These are phyloP conservation scores for Suillus placidus DNA, from an alignment of 768 basidiomycete genomes.

Conservation along the genomic window DNA sequence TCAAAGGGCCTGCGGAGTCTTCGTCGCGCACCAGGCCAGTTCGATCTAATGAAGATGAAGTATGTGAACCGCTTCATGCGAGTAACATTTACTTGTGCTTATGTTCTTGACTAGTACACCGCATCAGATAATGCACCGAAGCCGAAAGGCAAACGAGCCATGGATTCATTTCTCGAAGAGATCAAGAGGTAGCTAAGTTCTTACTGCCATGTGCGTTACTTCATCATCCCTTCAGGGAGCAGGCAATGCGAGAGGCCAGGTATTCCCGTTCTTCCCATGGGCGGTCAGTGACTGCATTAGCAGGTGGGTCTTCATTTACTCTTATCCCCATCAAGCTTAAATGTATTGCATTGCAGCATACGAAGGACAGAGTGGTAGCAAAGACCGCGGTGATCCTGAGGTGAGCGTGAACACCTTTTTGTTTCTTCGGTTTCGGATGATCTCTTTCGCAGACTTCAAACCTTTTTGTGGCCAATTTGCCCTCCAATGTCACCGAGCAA, in stretches of 20 bases:
- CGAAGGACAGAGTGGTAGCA: constrained; percentile 88
- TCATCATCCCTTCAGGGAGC: constrained; percentile 63
- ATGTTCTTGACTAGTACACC: constrained; percentile 44
- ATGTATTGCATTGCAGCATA: constrained; percentile 54
- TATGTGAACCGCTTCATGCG: constrained; percentile 23
- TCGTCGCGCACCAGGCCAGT: constrained; percentile 34
- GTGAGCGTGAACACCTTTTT: constrained; percentile 41
- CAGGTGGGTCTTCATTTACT: constrained; percentile 53
- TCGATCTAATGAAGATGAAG: constrained; percentile 36
- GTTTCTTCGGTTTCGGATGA: constrained; percentile 9
- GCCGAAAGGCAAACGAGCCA: constrained; percentile 92
- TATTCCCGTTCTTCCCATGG: constrained; percentile 69
- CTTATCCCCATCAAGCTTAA: constrained; percentile 7
- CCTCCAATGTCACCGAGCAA: constrained; percentile 83
- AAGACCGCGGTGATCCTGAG: constrained; percentile 86
- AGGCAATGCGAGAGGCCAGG: constrained; percentile 87
- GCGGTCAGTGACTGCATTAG: constrained; percentile 88
- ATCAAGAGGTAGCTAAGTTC: constrained; percentile 73
- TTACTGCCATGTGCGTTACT: background rate
- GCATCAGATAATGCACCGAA: constrained; percentile 61
- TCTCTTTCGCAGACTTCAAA: constrained; percentile 75
- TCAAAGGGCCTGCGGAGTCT: constrained; percentile 32
- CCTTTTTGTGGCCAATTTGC: constrained; percentile 93
- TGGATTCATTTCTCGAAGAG: constrained; percentile 96
- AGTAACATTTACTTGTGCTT: constrained; percentile 8